phyloP scores from a whole-genome alignment of 176 grass and related monocot species.

The Guadua angustifolia region DNA sequence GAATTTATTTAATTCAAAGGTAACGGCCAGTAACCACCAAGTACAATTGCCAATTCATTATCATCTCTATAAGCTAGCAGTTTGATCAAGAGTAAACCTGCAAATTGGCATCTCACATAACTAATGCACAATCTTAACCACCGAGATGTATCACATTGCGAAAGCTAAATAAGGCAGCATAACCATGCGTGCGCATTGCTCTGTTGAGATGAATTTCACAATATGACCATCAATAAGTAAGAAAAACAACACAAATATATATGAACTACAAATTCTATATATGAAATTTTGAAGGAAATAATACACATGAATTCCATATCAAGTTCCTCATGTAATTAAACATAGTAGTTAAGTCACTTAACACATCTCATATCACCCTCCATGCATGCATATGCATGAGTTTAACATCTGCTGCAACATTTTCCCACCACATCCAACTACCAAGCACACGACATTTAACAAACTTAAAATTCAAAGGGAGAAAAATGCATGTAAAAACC shows the following conservation, averaged over 20 bases:
- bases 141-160: neutral
- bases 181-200: neutral
- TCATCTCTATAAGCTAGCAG: neutral
- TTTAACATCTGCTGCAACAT: conserved; percentile 42
- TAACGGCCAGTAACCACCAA: neutral
- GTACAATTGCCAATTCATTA: neutral
- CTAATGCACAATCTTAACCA: neutral
- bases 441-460: conserved; percentile 34
- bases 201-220: neutral
- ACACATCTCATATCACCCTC: conserved; percentile 49
- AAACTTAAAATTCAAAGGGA: conserved; percentile 27
- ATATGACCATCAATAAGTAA: neutral
- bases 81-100: neutral
- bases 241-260: neutral
- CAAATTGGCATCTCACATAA: neutral
- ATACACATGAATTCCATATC: conserved; percentile 26
- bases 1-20: neutral
- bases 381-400: no score
- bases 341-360: conserved; percentile 58
- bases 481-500: conserved; percentile 37
- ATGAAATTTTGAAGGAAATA: conserved; percentile 1
- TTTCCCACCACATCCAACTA: conserved; percentile 45
- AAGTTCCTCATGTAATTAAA: conserved; percentile 58
- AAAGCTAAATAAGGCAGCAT: neutral
- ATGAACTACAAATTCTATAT: neutral